Base-by-base conservation (phyloP, 2,329 filamentous ascomycete species). In the Colletotrichum paranaense region DNA sequence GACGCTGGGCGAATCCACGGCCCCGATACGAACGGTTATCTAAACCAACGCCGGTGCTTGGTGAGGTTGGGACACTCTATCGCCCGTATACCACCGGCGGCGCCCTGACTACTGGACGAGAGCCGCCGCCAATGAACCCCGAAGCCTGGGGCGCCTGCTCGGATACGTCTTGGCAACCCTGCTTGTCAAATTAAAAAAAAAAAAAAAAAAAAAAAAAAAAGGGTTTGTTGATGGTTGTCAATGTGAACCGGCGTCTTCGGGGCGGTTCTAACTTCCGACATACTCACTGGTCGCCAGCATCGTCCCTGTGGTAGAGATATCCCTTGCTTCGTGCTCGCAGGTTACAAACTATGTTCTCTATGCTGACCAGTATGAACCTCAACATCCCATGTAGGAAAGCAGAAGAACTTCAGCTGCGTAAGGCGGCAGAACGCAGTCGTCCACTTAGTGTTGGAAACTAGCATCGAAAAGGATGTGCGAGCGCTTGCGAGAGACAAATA, bases 1-100 rank as follows among this genome's bases (percentile, higher is more conserved):
- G 24, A 49, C 14, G 42, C 24, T 53, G 19, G 19, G 55, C 66
- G 46, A 38, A 28, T 56, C 66, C 66, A 60, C 42, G 42, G 66
- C 32, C 30, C 67, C 46, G 55, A 69, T 19, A 19, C 38, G 38
- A 58, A 58, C 64, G 58, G 5, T 28, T 42, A 8, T 67, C 38
- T 46, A 62, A 58, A 42, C 68, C 56, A 68, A 38, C 49, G n/a
- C 49, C 64, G 26, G 12, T 38, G 35, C 56, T 60, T 67, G 30
- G 24, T 32, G 6, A n/a, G 32, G 32, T 46, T 53, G 32, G 32
- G 11, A 35, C 32, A n/a, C 26, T 66, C 24, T 19, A 55, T 30
- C 55, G 58, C 67, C 67, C 67, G 62, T 38, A 63, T 63, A 35
- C 49, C 12, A 35, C 32, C 19, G 46, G 19, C 11, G 22, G 5